Evolutionary conservation across 192 early-diverging fungal genomes (phyloP).

Genomic region (Podila verticillata): DNA sequence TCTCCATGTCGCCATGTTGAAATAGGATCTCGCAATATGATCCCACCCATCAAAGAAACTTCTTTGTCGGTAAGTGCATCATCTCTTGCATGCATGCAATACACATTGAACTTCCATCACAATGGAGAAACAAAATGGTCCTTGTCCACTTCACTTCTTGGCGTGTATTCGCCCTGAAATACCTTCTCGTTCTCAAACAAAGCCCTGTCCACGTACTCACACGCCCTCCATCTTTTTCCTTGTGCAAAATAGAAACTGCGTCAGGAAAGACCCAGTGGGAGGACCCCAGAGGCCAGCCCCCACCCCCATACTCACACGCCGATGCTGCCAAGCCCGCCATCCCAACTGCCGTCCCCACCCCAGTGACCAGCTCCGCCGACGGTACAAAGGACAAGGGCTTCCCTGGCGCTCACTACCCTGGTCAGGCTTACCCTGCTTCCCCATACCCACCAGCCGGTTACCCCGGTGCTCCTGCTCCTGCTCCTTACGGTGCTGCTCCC

Average conservation of each 20-base stretch:
- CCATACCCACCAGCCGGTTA: constrained; percentile 12
- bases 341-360: background rate
- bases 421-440: constrained; percentile 1
- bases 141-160: background rate
- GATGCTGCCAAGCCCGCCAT: constrained; percentile 14
- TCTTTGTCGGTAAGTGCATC: constrained; percentile 34
- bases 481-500: background rate
- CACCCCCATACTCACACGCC: constrained; percentile 18
- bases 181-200: background rate
- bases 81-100: no score
- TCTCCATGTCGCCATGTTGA: background rate
- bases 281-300: constrained; percentile 10
- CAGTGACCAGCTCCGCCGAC: constrained; percentile 4
- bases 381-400: constrained; percentile 21
- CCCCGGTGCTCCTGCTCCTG: constrained; percentile 1
- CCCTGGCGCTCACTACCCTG: background rate
- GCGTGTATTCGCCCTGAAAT: background rate
- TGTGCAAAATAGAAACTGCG: constrained; percentile 21
- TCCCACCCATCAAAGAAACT: constrained; percentile 39
- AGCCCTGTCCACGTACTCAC: background rate
- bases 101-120: background rate
- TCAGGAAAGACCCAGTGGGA: constrained; percentile 48
- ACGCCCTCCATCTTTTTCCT: background rate
- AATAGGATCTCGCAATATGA: constrained; percentile 49
- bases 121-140: background rate